Evolutionary conservation across 2,329 filamentous ascomycete genomes (phyloP).

Genomic region (Knufia petricola): DNA sequence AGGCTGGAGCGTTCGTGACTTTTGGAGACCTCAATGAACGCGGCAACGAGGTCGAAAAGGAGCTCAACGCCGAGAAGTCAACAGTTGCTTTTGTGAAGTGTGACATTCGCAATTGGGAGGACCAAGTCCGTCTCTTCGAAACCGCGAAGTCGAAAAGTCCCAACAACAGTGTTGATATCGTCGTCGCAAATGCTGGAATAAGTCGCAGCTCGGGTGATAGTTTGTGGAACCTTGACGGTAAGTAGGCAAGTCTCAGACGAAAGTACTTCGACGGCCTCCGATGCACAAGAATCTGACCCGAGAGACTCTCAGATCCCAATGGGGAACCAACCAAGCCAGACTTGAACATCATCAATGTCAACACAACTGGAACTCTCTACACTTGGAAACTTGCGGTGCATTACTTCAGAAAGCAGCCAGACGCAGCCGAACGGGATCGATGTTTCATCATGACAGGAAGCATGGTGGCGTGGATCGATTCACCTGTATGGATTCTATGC

Average conservation of each 20-base stretch:
- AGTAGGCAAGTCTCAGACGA: slow-evolving; percentile 8
- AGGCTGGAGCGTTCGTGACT: slow-evolving; percentile 34
- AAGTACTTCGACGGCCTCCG: no score
- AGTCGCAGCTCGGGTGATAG: slow-evolving; percentile 11
- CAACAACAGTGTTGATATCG: slow-evolving; percentile 34
- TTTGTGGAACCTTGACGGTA: no score
- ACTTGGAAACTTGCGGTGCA: slow-evolving; percentile 30
- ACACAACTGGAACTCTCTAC: slow-evolving; percentile 28
- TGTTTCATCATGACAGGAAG: no score
- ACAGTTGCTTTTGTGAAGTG: slow-evolving; percentile 30
- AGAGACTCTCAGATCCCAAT: slow-evolving; percentile 1
- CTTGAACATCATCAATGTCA: slow-evolving; percentile 28
- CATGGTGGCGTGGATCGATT: no score
- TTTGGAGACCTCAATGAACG: slow-evolving; percentile 26
- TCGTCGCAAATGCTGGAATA: slow-evolving; percentile 42
- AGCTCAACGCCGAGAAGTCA: slow-evolving; percentile 3
- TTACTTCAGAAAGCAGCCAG: slow-evolving; percentile 22
- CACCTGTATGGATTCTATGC: no score
- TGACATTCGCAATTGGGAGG: slow-evolving; percentile 37
- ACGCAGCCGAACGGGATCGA: no score
- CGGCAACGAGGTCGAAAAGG: slow-evolving; percentile 8
- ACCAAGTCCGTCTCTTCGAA: slow-evolving; percentile 36
- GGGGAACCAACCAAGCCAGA: slow-evolving; percentile 25
- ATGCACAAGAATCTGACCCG: no score
- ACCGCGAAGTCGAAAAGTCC: slow-evolving; percentile 31